phyloP scores from a whole-genome alignment of 345 rosid genomes.

The Eucalyptus caleyi region DNA sequence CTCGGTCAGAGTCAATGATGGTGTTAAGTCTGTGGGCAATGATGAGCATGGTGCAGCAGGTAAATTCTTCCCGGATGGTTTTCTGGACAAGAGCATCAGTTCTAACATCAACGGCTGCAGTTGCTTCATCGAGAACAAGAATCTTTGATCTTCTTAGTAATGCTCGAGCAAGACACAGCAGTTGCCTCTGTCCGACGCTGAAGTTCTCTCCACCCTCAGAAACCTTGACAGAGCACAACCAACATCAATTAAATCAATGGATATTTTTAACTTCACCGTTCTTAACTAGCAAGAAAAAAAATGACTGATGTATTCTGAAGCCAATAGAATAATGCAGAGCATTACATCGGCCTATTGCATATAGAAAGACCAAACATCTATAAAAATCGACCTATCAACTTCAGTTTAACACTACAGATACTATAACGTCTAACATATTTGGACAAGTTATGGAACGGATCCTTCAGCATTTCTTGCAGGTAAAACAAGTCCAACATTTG shows the following conservation, averaged over 20 bases:
- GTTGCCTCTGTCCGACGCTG: slow-evolving; percentile 89
- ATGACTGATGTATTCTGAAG: too few species aligned
- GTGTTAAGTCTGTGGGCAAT: slow-evolving; percentile 93
- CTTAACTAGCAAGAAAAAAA: not conserved
- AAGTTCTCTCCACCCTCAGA: slow-evolving; percentile 53
- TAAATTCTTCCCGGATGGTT: slow-evolving; percentile 63
- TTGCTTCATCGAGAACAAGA: slow-evolving; percentile 36
- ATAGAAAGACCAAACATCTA: not conserved
- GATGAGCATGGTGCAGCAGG: not conserved
- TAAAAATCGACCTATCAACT: not conserved
- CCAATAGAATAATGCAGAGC: not conserved
- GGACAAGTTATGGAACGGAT: not conserved
- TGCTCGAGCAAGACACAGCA: slow-evolving; percentile 86
- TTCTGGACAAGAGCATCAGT: slow-evolving; percentile 84
- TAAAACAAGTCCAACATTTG: not conserved
- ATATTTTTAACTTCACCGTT: too few species aligned
- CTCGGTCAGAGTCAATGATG: slow-evolving; percentile 67
- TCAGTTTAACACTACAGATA: not conserved
- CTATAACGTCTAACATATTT: not conserved
- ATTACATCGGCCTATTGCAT: not conserved
- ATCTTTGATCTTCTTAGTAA: slow-evolving; percentile 77
- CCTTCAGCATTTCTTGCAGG: not conserved
- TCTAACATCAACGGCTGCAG: slow-evolving; percentile 59
- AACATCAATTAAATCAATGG: not conserved
- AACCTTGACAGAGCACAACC: not conserved